Base-by-base conservation (phyloP, 1,284 basidiomycete species). In the Apiotrichum sp. region DNA sequence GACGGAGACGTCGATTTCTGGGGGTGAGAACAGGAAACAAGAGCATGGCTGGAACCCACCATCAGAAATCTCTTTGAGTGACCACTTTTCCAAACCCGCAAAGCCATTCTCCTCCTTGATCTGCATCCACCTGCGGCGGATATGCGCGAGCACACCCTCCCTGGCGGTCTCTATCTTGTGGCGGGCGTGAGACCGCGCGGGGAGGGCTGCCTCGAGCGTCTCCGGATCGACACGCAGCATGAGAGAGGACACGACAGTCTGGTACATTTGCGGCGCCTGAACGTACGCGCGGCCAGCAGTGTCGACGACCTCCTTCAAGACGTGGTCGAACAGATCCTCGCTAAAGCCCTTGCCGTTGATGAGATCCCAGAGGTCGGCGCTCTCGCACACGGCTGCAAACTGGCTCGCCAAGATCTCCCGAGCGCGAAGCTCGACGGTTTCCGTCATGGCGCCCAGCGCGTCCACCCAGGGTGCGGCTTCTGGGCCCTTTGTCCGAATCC, bases 41-140 rank as follows among this genome's bases (percentile, higher is more conserved):
- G 39, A 49, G 8, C 11, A 34, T 14, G 10, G 29, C 10, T 33
- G 4, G 52, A 1, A 77, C 85, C 56, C 62, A 92, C 89, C 84
- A 70, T 88, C 83, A 36, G 84, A 83, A 46, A 96, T 88, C 67
- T 97, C 93, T 69, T 91, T 87, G 55, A 93, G 73, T 1, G 87
- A 84, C 90, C 91, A 95, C 6, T 81, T 81, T 49, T 95, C 88
- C 22, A 97, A 78, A 4, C 76, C 73, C 47, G 88, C 84, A 66
- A 97, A 95, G 0, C 88, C 89, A n/a, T 83, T 83, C 44, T 85
- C 84, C 53, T 86, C 83, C 14, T 87, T 81, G 38, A 93, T 83
- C n/a, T 79, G 81, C 54, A 87, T 72, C 90, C 89, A 95, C 34
- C 78, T 64, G 47, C 72, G 67, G 52, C 80, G 80, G 8, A 92